Percentiles rank a stretch among this genome's conserved stretches.
phyloP scores from a whole-genome alignment of 1,139 yeast genomes.

The Yamadazyma aaseri region DNA sequence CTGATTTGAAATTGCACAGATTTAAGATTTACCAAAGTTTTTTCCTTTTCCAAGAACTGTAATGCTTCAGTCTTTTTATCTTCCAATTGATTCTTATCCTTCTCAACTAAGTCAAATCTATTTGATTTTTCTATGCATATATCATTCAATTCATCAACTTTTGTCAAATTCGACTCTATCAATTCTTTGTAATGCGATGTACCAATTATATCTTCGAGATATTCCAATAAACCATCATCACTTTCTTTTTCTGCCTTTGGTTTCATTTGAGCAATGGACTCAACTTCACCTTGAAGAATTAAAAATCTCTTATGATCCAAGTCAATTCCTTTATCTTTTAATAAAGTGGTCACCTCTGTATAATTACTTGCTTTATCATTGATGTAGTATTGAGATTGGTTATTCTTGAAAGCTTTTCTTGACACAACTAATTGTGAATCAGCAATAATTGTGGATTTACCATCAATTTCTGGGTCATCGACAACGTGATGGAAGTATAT shows the following conservation, averaged over 20 bases:
- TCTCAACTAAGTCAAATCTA: conserved; percentile 75
- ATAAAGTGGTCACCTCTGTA: conserved; percentile 72
- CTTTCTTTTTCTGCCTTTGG: conserved; percentile 91
- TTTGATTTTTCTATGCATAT: conserved; percentile 78
- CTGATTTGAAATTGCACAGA: conserved; percentile 60
- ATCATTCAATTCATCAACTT: conserved; percentile 72
- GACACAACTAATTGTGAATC: conserved; percentile 67
- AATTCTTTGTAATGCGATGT: conserved; percentile 78
- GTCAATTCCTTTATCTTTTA: conserved; percentile 87
- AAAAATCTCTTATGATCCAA: conserved; percentile 91
- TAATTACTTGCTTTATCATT: conserved; percentile 70
- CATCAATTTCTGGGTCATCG: conserved; percentile 53
- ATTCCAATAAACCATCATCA: conserved; percentile 93
- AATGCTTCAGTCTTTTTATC: conserved; percentile 70
- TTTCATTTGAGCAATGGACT: conserved; percentile 97
- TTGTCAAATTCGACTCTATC: conserved; percentile 62
- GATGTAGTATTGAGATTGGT: conserved; percentile 75
- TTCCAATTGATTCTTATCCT: conserved; percentile 71
- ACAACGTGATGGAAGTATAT: conserved; percentile 82
- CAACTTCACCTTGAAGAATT: conserved; percentile 97
- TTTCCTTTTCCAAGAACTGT: conserved; percentile 63
- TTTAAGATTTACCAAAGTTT: conserved; percentile 51
- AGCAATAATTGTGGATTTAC: conserved; percentile 41
- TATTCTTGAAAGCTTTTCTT: conserved; percentile 75
- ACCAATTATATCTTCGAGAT: conserved; percentile 94